Evolutionary conservation across 371 early-diverging fungal genomes (phyloP).

Genomic region (Circinella umbellata): DNA sequence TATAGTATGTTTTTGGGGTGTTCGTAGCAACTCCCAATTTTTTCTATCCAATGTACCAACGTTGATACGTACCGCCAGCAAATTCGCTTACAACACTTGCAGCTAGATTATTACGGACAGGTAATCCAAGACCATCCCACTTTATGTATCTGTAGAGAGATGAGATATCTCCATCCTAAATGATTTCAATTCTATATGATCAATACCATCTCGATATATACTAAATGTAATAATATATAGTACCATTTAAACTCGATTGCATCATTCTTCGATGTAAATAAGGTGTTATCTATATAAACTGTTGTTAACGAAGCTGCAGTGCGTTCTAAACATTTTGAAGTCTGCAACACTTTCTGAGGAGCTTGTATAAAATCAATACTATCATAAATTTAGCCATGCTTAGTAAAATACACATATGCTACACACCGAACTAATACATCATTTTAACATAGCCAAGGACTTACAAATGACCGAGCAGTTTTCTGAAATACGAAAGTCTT

Average conservation of each 20-base stretch:
- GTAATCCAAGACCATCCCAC: no score
- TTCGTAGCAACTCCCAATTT: no score
- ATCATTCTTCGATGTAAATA: not conserved
- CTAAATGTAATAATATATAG: not conserved
- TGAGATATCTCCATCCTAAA: not conserved
- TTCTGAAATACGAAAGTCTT: not conserved
- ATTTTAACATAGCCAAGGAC: no score
- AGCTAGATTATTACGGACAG: no score
- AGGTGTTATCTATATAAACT: not conserved
- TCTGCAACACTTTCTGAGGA: not conserved
- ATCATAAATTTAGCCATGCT: not conserved
- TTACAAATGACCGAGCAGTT: no score
- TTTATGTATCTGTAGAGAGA: no score
- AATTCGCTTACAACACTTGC: no score
- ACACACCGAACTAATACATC: not conserved
- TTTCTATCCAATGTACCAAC: not conserved
- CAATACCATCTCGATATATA: not conserved
- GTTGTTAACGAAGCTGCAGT: not conserved
- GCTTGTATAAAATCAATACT: not conserved
- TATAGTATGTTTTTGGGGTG: no score
- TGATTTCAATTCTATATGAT: conserved; percentile 1
- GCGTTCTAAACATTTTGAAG: not conserved
- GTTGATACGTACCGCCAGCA: no score
- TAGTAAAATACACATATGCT: not conserved
- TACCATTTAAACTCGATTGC: not conserved